A percentile compares a stretch with the other conserved stretches of the same genome.
phyloP scores from a whole-genome alignment of 441 rosid species.

The Flueggea neowawraea region DNA sequence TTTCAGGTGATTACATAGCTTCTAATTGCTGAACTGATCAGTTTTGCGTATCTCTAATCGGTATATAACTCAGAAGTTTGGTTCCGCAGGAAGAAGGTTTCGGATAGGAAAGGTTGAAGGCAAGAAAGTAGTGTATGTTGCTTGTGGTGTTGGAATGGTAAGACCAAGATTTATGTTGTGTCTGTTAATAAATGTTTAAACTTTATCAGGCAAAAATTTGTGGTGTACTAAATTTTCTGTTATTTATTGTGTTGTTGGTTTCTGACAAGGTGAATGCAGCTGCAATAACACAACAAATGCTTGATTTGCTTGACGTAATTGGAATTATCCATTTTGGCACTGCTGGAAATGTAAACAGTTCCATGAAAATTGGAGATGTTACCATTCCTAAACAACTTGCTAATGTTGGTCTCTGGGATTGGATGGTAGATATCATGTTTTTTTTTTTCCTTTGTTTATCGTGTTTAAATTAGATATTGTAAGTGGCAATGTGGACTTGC shows the following conservation, averaged over 20 bases:
- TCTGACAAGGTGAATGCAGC: conserved; percentile 41
- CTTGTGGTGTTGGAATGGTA: conserved; percentile 47
- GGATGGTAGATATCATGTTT: conserved; percentile 29
- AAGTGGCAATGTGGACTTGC: too few relatives aligned
- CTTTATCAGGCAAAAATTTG: too few relatives aligned
- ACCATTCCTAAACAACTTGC: conserved; percentile 42
- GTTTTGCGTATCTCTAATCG: too few relatives aligned
- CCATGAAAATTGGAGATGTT: conserved; percentile 60
- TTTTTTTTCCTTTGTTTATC: too few relatives aligned
- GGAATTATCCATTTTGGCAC: conserved; percentile 57
- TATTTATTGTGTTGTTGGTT: too few relatives aligned
- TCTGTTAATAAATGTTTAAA: not conserved
- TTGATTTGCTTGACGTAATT: conserved; percentile 32
- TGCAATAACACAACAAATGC: conserved; percentile 48
- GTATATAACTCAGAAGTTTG: too few relatives aligned
- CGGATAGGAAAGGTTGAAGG: conserved; percentile 27
- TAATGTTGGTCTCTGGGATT: conserved; percentile 47
- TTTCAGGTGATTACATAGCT: conserved; percentile 20
- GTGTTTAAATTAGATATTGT: too few relatives aligned
- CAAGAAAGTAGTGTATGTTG: conserved; percentile 35
- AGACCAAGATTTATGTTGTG: not conserved
- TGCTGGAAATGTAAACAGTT: conserved; percentile 41
- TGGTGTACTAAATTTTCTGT: too few relatives aligned
- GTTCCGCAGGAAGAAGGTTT: conserved; percentile 31
- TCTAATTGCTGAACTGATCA: not conserved